Evolutionary conservation across 2,329 filamentous ascomycete genomes (phyloP).

Genomic region (Didymella pomorum): DNA sequence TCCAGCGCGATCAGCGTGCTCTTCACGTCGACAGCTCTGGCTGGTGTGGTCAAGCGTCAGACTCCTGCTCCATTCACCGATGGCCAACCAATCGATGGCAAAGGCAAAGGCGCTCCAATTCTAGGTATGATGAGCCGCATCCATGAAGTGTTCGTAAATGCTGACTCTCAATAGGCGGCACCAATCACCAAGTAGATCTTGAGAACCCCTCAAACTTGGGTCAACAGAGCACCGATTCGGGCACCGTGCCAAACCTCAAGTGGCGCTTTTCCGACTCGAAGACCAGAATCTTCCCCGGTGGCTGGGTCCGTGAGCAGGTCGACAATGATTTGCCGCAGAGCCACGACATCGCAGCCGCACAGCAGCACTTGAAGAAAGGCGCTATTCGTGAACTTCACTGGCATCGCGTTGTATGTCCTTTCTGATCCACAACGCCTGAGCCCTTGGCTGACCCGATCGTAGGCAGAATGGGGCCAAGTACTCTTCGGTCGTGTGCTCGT

Average conservation of each 20-base stretch:
- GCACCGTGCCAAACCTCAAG: constrained; percentile 71
- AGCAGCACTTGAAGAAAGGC: not conserved
- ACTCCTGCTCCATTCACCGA: not conserved
- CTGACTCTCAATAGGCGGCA: not conserved
- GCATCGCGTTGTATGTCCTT: not conserved
- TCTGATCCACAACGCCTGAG: not conserved
- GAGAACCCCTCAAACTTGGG: constrained; percentile 71
- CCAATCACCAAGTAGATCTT: constrained; percentile 59
- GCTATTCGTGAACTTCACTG: not conserved
- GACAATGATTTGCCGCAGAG: not conserved
- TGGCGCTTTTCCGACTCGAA: constrained; percentile 74
- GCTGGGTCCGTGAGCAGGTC: not conserved
- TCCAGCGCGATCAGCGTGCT: not conserved
- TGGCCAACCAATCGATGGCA: not conserved
- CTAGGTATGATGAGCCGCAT: not conserved
- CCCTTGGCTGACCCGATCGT: not conserved
- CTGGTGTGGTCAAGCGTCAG: not conserved
- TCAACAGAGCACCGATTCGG: constrained; percentile 67
- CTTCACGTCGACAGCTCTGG: not conserved
- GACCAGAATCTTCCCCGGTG: constrained; percentile 53
- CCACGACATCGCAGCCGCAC: not conserved
- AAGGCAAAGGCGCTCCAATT: not conserved
- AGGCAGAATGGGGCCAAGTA: not conserved
- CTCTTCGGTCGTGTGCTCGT: not conserved
- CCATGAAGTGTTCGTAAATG: not conserved